phyloP scores from a whole-genome alignment of 345 rosid genomes.

The Eucalyptus caleyi region DNA sequence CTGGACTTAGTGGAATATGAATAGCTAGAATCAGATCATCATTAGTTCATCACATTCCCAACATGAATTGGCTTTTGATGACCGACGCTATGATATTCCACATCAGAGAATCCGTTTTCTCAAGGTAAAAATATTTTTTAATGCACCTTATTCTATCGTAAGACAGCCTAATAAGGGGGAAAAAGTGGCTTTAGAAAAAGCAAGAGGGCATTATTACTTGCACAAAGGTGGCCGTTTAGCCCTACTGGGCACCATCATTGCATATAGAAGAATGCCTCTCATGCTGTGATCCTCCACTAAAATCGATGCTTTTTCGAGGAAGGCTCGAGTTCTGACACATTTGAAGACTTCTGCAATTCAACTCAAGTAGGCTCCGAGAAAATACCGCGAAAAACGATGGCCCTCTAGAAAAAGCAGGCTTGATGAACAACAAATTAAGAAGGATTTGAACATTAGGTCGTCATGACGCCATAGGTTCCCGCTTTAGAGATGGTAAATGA shows the following conservation, averaged over 20 bases:
- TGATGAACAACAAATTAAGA: not conserved
- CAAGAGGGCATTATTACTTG: too few relatives aligned
- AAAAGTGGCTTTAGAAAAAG: too few relatives aligned
- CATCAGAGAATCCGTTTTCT: fast-evolving
- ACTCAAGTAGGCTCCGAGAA: not conserved
- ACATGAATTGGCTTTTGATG: not conserved
- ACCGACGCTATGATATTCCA: not conserved
- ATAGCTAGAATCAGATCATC: too few relatives aligned
- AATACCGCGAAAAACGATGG: not conserved
- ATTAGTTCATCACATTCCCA: not conserved
- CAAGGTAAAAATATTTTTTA: not conserved
- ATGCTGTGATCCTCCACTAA: fast-evolving
- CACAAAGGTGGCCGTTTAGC: too few relatives aligned
- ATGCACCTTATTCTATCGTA: not conserved
- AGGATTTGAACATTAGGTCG: too few relatives aligned
- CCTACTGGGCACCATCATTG: too few relatives aligned
- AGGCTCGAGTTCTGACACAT: fast-evolving
- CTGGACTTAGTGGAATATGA: not conserved
- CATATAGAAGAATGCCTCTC: fast-evolving
- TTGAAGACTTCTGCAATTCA: not conserved
- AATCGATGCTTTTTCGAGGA: too few relatives aligned
- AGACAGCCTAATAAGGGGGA: not conserved
- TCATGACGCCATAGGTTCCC: too few relatives aligned
- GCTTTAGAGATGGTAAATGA: too few relatives aligned
- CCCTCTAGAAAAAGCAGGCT: fast-evolving